Base-by-base conservation (phyloP, 1,284 basidiomycete genomes). In the Moniliophthora roreri region DNA sequence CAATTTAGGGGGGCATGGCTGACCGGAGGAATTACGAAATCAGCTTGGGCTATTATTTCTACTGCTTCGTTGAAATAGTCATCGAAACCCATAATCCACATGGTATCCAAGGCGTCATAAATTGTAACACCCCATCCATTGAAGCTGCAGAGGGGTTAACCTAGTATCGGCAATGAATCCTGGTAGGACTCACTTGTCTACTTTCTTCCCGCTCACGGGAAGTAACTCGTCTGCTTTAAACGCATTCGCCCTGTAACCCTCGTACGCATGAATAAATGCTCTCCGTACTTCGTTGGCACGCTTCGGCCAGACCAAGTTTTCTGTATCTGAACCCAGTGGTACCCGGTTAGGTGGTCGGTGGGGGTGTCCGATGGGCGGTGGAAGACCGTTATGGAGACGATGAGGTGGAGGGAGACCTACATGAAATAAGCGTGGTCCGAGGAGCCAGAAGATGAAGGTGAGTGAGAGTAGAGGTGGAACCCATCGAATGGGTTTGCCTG, bases 251-350 rank as follows among this genome's bases (percentile, higher is more conserved):
- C 81, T 76, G 59, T 89, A 90, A 1, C 80, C 83, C 28, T 70
- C 65, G 59, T 87, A 90, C 1, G 86, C 84, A 63, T 87, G 82
- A 39, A 74, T 48, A 63, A 87, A 89, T 0, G 85, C 83, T 10
- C 71, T 56, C 62, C 77, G 83, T 16, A 89, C 84, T 49, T 76
- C 68, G 7, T 71, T 66, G 0, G 87, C 84, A 24, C 82, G 71
- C 16, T 66, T 62, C 9, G 72, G 65, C 85, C 86, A 89, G 2
- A 71, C 60, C 18, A 48, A 11, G n/a, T 47, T 23, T 11, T 42
- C 24, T 9, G 42, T 38, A 4, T 4, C 37, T 16, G 37, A 16
- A 4, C 23, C 48, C 9, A 46, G 55, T 15, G 40, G 41, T 15
- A 18, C 15, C 18, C 51, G 47, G 16, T 40, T 35, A 20, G 55